phyloP scores from a whole-genome alignment of 2,329 filamentous ascomycete species.

The Coniochaeta sp. region DNA sequence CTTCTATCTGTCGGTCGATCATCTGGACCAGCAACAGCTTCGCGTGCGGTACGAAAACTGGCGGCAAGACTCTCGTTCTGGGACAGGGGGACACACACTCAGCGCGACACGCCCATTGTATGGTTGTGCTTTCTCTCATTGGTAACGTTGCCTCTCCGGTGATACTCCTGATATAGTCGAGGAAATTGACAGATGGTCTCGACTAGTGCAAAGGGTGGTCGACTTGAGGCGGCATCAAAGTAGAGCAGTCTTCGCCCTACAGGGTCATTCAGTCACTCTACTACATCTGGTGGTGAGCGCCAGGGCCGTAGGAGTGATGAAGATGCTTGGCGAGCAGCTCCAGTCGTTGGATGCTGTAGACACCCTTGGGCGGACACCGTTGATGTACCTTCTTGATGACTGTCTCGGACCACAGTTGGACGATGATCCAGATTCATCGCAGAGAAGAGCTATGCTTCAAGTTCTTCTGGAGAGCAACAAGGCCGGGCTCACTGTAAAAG shows the following conservation, averaged over 20 bases:
- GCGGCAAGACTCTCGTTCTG: too few relatives aligned
- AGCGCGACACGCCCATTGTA: slow-evolving; percentile 19
- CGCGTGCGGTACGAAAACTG: neutral
- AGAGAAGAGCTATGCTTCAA: neutral
- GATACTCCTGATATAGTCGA: slow-evolving; percentile 5
- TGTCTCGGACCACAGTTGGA: too few relatives aligned
- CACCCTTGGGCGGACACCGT: neutral
- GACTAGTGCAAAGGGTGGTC: neutral
- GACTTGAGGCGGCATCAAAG: neutral
- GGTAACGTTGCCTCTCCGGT: slow-evolving; percentile 24
- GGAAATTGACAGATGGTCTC: slow-evolving; percentile 11
- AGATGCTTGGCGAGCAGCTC: neutral
- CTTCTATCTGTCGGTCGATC: slow-evolving; percentile 20
- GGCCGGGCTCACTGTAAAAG: neutral
- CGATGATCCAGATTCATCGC: too few relatives aligned
- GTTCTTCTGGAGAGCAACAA: neutral
- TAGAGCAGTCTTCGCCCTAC: neutral
- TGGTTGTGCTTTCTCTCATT: slow-evolving; percentile 23
- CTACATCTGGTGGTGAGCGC: neutral
- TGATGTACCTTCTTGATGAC: too few relatives aligned
- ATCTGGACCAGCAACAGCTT: slow-evolving; percentile 9
- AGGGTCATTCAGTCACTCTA: neutral
- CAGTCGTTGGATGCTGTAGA: neutral
- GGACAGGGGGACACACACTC: too few relatives aligned
- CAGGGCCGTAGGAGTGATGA: neutral